phyloP scores from a whole-genome alignment of 441 rosid genomes.

The Syzygium syzygioides region DNA sequence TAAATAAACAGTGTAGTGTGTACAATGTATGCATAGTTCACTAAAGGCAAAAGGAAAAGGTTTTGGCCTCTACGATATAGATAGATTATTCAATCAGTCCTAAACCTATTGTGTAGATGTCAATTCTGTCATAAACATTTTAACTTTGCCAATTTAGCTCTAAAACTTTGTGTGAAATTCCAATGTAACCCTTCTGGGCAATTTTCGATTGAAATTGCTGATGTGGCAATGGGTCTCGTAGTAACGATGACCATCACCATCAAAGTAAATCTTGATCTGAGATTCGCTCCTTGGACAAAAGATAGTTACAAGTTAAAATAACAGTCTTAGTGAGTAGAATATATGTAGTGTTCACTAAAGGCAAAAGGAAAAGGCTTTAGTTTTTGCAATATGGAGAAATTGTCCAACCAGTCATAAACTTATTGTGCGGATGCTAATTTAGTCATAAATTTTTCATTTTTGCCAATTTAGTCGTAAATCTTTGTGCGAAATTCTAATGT shows the following conservation, averaged over 20 bases:
- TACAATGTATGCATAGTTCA: background rate
- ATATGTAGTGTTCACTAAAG: background rate
- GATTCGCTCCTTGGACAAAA: background rate
- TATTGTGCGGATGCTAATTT: background rate
- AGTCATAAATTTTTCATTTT: background rate
- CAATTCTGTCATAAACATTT: background rate
- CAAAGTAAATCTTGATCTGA: background rate
- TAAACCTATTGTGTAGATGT: rapidly evolving
- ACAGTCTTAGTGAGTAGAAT: background rate
- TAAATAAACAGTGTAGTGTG: background rate
- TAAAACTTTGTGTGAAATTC: background rate
- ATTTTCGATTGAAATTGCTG: rapidly evolving
- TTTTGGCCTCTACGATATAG: background rate
- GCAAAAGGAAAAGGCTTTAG: background rate
- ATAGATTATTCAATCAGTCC: background rate
- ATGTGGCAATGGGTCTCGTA: rapidly evolving
- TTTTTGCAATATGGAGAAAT: background rate
- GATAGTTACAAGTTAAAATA: background rate
- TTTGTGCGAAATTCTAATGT: background rate
- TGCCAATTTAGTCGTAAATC: background rate
- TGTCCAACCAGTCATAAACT: background rate
- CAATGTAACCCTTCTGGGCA: background rate
- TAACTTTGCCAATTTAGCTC: background rate
- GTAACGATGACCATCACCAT: background rate
- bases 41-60: background rate